These are phyloP conservation scores for Microsporum ferrugineum DNA, from an alignment of 2,329 filamentous ascomycete species.

Conservation along the genomic window DNA sequence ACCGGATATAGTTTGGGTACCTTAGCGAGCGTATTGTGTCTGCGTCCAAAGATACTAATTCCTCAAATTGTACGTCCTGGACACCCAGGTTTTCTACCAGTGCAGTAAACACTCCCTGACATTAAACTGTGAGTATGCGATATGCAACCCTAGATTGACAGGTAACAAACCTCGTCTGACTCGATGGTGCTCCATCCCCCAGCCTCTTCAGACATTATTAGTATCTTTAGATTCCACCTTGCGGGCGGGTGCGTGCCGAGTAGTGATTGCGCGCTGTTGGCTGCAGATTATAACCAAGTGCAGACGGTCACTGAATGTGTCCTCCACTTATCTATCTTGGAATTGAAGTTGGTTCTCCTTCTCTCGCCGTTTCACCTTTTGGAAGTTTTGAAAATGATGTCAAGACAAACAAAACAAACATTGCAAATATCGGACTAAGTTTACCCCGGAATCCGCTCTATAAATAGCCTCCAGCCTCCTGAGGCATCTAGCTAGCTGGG, in stretches of 20 bases:
- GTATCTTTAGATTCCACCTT: neutral
- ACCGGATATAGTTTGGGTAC: constrained; percentile 19
- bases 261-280: neutral
- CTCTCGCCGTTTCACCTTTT: too few species aligned
- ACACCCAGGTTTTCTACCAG: constrained; percentile 87
- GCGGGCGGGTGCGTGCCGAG: neutral
- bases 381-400: neutral
- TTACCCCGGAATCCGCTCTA: neutral
- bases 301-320: too few species aligned
- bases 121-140: constrained; percentile 6
- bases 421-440: neutral
- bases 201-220: constrained; percentile 49
- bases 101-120: constrained; percentile 87
- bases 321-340: too few species aligned
- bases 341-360: too few species aligned
- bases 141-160: neutral
- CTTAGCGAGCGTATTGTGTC: constrained; percentile 40
- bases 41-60: constrained; percentile 79
- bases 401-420: neutral
- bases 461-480: neutral
- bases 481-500: too few species aligned
- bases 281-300: neutral
- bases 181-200: constrained; percentile 94
- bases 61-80: constrained; percentile 90
- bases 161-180: constrained; percentile 68